Evolutionary conservation across 1,284 basidiomycete genomes (phyloP), one percentile per base, ranked within the genome.

Genomic region (Xerocomus amazonicus): DNA sequence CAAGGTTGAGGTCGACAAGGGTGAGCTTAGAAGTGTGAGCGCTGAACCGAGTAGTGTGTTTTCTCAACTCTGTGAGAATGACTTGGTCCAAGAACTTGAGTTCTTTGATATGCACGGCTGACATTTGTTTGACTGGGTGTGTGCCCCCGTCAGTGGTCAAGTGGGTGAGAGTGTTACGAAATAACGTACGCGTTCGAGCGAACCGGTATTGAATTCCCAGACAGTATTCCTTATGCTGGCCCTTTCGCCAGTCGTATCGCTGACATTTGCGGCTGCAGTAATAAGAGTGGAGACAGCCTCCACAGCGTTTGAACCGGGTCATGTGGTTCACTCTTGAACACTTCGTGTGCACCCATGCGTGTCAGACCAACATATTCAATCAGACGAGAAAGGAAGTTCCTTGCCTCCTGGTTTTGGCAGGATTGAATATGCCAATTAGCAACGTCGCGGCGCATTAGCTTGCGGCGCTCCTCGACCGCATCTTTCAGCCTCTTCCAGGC

Each of bases 191-290:
- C 4, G 53, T 52, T 17, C 41, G 56, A 9, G 44, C 23, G 32
- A 43, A 56, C 6, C 62, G 66, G 31, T 56, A 34, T 4, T 56
- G 64, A 29, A 64, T 16, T 4, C 53, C 45, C 4, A 33, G 50
- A 31, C 62, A 64, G 35, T 66, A 66, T 13, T 52, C 43, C 35
- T 60, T 66, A 46, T 68, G 62, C 29, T 49, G 63, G 16, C 62
- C 62, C 9, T 49, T 29, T 34, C 34, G 27, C 62, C 62, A 68
- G 17, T 64, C 62, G 37, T 57, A 52, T 31, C 53, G 55, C 47
- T 64, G 62, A 51, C 62, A 68, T 31, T 44, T 44, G 31, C 41
- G 54, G 37, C 55, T 58, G 33, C 65, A 63, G 34, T 63, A 63
- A 35, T 58, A 63, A 16, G 65, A 51, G 9, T 64, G 61, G 19